Evolutionary conservation across 352 stramenopile species (phyloP), one percentile per base, ranked within the genome.

Genomic region (Phytophthora syringae): DNA sequence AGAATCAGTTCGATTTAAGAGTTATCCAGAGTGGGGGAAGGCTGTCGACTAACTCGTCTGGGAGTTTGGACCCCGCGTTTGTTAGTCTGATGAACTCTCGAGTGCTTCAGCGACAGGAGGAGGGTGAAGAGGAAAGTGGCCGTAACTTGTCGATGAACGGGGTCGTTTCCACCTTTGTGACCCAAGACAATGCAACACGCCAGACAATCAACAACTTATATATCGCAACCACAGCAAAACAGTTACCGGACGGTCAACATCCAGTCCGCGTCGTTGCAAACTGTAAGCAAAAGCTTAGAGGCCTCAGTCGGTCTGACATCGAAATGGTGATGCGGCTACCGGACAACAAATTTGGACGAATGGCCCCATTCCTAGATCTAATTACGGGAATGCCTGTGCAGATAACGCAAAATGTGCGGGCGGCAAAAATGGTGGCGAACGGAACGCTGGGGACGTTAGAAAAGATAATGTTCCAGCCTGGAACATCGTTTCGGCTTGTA

Each of bases 1-100:
- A 13, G 53, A 61, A 13, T 53, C 42, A 16, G 53, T 61, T 10
- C 53, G 53, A 6, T 48, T 61, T 34, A 28, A 25, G 7, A 30
- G 30, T 11, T n/a, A 61, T 12, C 53, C 43, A 3, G 53, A 52
- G 6, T 61, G 53, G 28, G 53, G 42, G 12, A 6, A 61, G 3
- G 40, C 30, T 61, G 42, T 25, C 20, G 20, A 1, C 22, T 39
- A 15, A 42, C 53, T 47, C 40, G 42, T 4, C 16, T 51, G 12
- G 42, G 53, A 11, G 9, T 28, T 2, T 61, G 53, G 40, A 53
- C 53, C 12, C 18, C 25, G 18, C 20, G 36, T 52, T 61, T 45
- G 15, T 52, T 0, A 15, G 36, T 12, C 7, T 53, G 13, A 62
- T 62, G 1, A 62, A 62, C 13, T 27, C 27, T 5, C 42, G 54